Conservation (phyloP, 495 filamentous ascomycete genomes). For the Jackrogersella multiformis region DNA sequence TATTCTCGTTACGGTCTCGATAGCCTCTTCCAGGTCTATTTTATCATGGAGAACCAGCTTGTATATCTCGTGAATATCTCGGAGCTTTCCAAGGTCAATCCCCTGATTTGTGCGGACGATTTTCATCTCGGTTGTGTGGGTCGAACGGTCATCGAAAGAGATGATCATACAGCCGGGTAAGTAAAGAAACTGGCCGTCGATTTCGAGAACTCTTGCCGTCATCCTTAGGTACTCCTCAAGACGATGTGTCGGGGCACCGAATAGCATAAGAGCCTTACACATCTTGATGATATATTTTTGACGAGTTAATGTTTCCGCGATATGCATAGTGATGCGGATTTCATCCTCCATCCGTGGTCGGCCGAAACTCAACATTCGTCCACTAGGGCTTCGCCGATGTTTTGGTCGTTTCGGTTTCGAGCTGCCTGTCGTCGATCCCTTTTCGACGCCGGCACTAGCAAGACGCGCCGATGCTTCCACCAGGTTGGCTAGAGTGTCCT, state of each 20-base stretch:
- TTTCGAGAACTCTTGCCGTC: conserved; percentile 87
- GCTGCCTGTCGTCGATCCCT: conserved; percentile 41
- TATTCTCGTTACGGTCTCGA: conserved; percentile 71
- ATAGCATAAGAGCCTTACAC: conserved; percentile 87
- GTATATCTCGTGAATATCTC: conserved; percentile 88
- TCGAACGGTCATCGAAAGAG: conserved; percentile 88
- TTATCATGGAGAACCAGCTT: conserved; percentile 93
- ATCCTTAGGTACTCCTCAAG: conserved; percentile 87
- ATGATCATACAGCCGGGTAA: conserved; percentile 96
- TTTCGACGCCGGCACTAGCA: conserved; percentile 49
- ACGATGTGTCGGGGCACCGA: conserved; percentile 80
- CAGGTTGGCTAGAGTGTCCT: conserved; percentile 61
- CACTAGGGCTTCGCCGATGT: conserved; percentile 48
- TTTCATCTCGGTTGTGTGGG: conserved; percentile 93
- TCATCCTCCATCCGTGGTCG: conserved; percentile 65
- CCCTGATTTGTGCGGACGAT: conserved; percentile 80
- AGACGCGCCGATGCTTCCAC: conserved; percentile 66
- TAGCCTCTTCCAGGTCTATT: conserved; percentile 86
- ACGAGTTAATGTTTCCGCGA: conserved; percentile 82
- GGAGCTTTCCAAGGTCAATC: conserved; percentile 83
- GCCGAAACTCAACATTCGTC: conserved; percentile 52
- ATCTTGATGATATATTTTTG: conserved; percentile 87
- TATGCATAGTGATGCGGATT: conserved; percentile 85
- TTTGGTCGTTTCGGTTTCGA: conserved; percentile 55
- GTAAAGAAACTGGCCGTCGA: conserved; percentile 91